These are phyloP conservation scores for Floccularia luteovirens DNA, from an alignment of 768 basidiomycete genomes.

Conservation along the genomic window DNA sequence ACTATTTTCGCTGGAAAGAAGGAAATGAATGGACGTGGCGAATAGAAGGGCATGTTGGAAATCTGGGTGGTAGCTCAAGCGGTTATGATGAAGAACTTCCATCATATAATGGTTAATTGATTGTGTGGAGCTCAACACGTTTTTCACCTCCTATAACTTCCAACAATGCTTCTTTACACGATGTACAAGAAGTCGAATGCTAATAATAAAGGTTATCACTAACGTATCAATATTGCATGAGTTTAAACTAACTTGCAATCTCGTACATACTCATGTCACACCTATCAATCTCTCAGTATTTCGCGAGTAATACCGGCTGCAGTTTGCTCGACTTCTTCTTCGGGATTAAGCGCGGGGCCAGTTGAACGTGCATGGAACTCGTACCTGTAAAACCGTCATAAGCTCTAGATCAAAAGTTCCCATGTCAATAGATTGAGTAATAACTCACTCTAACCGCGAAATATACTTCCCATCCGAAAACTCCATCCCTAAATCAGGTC, in stretches of 20 bases:
- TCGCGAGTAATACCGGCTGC: conserved; percentile 22
- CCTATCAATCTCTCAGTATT: conserved; percentile 19
- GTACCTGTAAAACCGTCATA: not conserved
- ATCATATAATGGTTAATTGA: conserved; percentile 21
- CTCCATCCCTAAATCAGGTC: conserved; percentile 31
- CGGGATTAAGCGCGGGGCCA: too few species aligned
- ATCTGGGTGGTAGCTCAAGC: conserved; percentile 23
- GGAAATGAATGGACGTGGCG: conserved; percentile 64
- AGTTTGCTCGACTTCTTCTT: conserved; percentile 17
- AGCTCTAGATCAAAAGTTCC: not conserved
- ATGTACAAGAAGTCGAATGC: too few species aligned
- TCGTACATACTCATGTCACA: too few species aligned
- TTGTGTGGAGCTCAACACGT: too few species aligned
- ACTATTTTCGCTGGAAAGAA: conserved; percentile 51
- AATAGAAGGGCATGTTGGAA: conserved; percentile 55
- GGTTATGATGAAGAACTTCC: conserved; percentile 39
- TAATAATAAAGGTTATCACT: too few species aligned
- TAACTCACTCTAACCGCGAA: conserved; percentile 37
- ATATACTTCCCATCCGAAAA: conserved; percentile 41
- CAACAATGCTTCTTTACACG: too few species aligned
- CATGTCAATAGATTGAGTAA: too few species aligned
- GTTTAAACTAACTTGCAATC: too few species aligned
- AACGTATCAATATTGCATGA: too few species aligned
- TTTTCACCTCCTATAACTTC: too few species aligned
- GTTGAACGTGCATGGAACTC: not conserved